These are phyloP conservation scores for Aspergillus sp. DNA, from an alignment of 2,329 filamentous ascomycete species.

Conservation along the genomic window DNA sequence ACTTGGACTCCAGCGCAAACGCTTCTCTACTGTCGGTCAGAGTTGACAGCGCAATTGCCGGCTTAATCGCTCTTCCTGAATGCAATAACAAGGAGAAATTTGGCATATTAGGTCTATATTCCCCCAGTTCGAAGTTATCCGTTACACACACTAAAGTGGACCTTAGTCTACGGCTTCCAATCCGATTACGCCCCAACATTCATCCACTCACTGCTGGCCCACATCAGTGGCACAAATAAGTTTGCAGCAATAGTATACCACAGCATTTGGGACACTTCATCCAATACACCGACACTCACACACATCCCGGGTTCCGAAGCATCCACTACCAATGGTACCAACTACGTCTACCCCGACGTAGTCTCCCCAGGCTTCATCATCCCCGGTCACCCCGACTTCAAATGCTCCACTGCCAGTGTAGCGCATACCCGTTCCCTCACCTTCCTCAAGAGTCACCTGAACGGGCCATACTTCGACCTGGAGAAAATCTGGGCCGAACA, in stretches of 20 bases:
- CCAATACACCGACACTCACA: slow-evolving; percentile 13
- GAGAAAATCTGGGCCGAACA: slow-evolving; percentile 81
- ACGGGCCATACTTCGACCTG: slow-evolving; percentile 70
- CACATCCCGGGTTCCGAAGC: slow-evolving; percentile 18
- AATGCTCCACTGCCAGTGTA: slow-evolving; percentile 58
- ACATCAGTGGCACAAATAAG: neutral
- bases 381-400: slow-evolving; percentile 55
- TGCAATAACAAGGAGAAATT: slow-evolving; percentile 28
- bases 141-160: neutral
- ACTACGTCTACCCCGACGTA: slow-evolving; percentile 51
- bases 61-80: slow-evolving; percentile 21
- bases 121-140: neutral
- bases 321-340: neutral
- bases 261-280: slow-evolving; percentile 18
- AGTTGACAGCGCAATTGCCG: slow-evolving; percentile 18
- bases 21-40: slow-evolving; percentile 17
- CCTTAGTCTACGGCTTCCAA: slow-evolving; percentile 29
- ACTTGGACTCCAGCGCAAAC: slow-evolving; percentile 6
- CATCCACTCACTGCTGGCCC: slow-evolving; percentile 10
- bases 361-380: slow-evolving; percentile 50
- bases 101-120: slow-evolving; percentile 26
- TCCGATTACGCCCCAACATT: slow-evolving; percentile 25
- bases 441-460: slow-evolving; percentile 65
- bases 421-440: slow-evolving; percentile 67
- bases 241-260: slow-evolving; percentile 23